Percentiles rank a stretch among this genome's conserved stretches.
Conservation (phyloP, 768 basidiomycete species). For the Hortiboletus flavorubellus region DNA sequence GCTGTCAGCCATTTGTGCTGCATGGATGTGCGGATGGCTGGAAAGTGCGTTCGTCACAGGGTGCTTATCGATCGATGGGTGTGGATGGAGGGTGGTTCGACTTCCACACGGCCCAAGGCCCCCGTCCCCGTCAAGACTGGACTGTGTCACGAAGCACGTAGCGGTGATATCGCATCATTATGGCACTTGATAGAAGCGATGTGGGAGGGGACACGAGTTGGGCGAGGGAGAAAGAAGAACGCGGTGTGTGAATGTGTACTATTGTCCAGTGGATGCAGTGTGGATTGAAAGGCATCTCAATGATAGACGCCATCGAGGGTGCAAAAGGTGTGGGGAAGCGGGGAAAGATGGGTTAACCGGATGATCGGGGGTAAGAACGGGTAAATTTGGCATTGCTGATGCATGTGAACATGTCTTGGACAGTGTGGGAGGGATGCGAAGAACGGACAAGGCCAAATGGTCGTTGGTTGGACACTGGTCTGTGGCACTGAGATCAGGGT, state of each 20-base stretch:
- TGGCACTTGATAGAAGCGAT: slow-evolving; percentile 14
- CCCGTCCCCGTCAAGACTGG: slow-evolving; percentile 9
- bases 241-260: slow-evolving; percentile 7
- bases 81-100: not conserved
- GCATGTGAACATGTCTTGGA: not conserved
- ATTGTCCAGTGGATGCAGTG: slow-evolving; percentile 7
- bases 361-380: slow-evolving; percentile 5
- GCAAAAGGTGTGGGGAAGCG: slow-evolving; percentile 19
- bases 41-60: not conserved
- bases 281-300: not conserved
- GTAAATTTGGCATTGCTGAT: slow-evolving; percentile 4
- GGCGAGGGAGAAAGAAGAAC: slow-evolving; percentile 9
- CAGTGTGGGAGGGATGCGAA: not conserved
- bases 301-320: not conserved
- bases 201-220: slow-evolving; percentile 24
- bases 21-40: not conserved
- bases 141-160: slow-evolving; percentile 4
- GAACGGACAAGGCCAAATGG: not conserved
- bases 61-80: slow-evolving; percentile 7
- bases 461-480: not conserved
- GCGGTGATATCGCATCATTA: slow-evolving; percentile 22
- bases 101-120: slow-evolving; percentile 8
- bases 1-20: not conserved
- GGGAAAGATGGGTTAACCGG: slow-evolving; percentile 22
- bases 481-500: not conserved